Conservation (phyloP, 108 stramenopile species). For the Cyclotella kingstonii region DNA sequence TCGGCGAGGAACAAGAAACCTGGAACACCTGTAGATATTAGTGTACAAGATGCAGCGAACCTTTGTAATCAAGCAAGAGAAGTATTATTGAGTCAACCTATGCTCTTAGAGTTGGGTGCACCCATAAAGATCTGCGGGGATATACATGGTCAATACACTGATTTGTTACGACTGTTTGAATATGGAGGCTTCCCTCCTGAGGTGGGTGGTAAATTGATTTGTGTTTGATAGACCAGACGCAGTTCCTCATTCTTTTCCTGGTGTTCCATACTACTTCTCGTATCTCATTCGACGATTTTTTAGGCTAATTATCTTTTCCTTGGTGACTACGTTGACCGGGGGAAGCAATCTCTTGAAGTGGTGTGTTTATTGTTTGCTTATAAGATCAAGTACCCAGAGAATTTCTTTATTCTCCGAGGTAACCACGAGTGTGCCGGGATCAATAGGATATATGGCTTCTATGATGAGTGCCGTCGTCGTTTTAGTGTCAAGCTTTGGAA, state of each 20-base stretch:
- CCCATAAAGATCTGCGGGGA: constrained; percentile 99
- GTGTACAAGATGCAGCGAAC: constrained; percentile 76
- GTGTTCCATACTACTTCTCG: not conserved
- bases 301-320: constrained; percentile 98
- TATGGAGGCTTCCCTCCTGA: constrained; percentile 96
- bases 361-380: constrained; percentile 96
- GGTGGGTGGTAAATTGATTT: constrained; percentile 40
- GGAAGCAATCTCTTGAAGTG: constrained; percentile 94
- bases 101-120: constrained; percentile 97
- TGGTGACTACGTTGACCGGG: constrained; percentile 99
- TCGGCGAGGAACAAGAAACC: constrained; percentile 86
- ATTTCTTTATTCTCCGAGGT: constrained; percentile 99
- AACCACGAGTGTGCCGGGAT: constrained; percentile 99
- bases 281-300: constrained; percentile 7
- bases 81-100: constrained; percentile 94
- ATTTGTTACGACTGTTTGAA: constrained; percentile 96
- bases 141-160: constrained; percentile 98
- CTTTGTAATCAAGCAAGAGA: constrained; percentile 89
- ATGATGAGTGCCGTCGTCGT: constrained; percentile 99
- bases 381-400: constrained; percentile 99
- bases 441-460: constrained; percentile 99
- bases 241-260: not conserved
- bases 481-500: constrained; percentile 99
- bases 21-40: constrained; percentile 85
- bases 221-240: not conserved